Evolutionary conservation across 2,329 filamentous ascomycete genomes (phyloP).

Genomic region (Colletotrichum gloeosporioides): DNA sequence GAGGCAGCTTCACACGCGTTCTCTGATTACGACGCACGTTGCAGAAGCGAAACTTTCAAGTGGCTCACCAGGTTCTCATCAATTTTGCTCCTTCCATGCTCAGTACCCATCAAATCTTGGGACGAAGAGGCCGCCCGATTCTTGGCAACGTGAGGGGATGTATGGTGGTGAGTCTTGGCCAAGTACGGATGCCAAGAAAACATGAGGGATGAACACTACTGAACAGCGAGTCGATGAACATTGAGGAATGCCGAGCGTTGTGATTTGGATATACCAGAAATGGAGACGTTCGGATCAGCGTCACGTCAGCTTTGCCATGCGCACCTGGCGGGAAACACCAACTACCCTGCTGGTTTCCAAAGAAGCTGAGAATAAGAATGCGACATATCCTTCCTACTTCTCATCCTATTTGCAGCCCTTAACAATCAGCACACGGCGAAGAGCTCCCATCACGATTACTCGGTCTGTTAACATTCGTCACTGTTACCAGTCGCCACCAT

Average conservation of each 20-base stretch:
- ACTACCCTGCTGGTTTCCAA: background rate
- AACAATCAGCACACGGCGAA: background rate
- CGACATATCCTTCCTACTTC: background rate
- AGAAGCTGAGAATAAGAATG: background rate
- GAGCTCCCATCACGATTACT: fast-evolving
- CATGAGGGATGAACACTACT: background rate
- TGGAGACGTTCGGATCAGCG: background rate
- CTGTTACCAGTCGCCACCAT: background rate
- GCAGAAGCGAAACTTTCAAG: background rate
- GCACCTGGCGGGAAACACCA: background rate
- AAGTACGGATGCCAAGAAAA: background rate
- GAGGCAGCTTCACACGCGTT: background rate
- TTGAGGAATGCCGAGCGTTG: background rate
- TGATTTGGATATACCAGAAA: background rate
- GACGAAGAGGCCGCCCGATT: background rate
- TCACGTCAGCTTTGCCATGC: background rate
- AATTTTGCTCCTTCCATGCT: background rate
- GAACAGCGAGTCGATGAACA: background rate
- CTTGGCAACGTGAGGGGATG: background rate
- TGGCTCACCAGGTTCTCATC: background rate
- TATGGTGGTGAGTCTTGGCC: background rate
- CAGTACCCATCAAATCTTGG: background rate
- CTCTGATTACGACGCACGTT: background rate
- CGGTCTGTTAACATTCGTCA: background rate
- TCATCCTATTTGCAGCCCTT: background rate